These are phyloP conservation scores for Mycotypha africana DNA, from an alignment of 371 early-diverging fungal genomes.

Conservation along the genomic window DNA sequence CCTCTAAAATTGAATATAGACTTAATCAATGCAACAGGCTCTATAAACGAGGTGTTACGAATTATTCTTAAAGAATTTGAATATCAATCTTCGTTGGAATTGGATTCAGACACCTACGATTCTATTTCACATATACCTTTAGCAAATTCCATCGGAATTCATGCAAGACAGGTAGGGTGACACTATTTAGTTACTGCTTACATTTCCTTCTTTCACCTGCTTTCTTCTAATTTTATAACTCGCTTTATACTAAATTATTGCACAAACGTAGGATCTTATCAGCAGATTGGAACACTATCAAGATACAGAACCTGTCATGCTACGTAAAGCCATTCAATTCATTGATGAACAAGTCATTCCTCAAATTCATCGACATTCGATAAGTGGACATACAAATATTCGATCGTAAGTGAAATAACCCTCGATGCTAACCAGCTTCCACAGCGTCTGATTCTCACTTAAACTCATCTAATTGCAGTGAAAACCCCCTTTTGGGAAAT, in stretches of 20 bases:
- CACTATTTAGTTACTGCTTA: background rate
- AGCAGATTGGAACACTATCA: constrained; percentile 58
- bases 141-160: constrained; percentile 59
- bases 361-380: constrained; percentile 53
- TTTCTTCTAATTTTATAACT: too few relatives aligned
- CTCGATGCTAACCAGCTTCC: background rate
- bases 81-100: constrained; percentile 61
- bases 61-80: constrained; percentile 63
- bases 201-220: too few relatives aligned
- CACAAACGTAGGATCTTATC: constrained; percentile 56
- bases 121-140: constrained; percentile 63
- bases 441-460: background rate
- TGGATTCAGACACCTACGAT: constrained; percentile 59
- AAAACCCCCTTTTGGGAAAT: constrained; percentile 42
- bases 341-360: constrained; percentile 54
- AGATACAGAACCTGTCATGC: constrained; percentile 44
- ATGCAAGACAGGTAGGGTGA: constrained; percentile 47
- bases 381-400: constrained; percentile 58
- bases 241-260: too few relatives aligned
- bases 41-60: constrained; percentile 60
- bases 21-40: constrained; percentile 59
- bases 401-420: constrained; percentile 43
- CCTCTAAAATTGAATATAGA: constrained; percentile 29
- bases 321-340: constrained; percentile 49
- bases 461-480: constrained; percentile 17